These are phyloP conservation scores for Leccinum olivaceopallidum DNA, from an alignment of 768 basidiomycete species.

Conservation along the genomic window DNA sequence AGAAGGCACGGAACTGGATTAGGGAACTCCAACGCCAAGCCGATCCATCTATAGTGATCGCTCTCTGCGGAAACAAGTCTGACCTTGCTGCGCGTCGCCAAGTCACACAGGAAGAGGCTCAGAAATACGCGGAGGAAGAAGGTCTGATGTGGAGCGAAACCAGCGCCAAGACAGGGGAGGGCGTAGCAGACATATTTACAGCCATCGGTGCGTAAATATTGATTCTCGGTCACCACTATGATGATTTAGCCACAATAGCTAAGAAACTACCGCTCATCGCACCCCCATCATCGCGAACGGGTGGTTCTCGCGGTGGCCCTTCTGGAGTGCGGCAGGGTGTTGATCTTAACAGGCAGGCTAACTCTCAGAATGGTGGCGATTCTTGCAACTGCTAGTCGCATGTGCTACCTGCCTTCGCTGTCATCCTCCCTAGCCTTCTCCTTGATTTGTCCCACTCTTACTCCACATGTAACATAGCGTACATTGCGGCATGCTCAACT, in stretches of 20 bases:
- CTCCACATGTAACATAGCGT: constrained; percentile 33
- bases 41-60: constrained; percentile 95
- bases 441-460: constrained; percentile 17
- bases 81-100: constrained; percentile 86
- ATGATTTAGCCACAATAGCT: constrained; percentile 44
- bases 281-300: constrained; percentile 62
- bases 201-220: constrained; percentile 65
- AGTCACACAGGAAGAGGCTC: constrained; percentile 83
- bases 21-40: constrained; percentile 96
- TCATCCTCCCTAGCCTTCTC: constrained; percentile 9
- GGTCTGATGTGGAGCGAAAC: constrained; percentile 93
- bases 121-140: constrained; percentile 92
- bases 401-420: constrained; percentile 9
- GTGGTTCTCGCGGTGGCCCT: constrained; percentile 50
- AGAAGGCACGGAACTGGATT: constrained; percentile 97
- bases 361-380: constrained; percentile 52
- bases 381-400: constrained; percentile 70
- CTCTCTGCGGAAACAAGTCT: constrained; percentile 93
- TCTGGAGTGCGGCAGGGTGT: constrained; percentile 61
- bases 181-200: constrained; percentile 83
- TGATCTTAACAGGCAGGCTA: constrained; percentile 75
- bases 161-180: constrained; percentile 86
- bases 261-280: constrained; percentile 88
- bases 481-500: constrained; percentile 31
- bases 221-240: neutral